These are phyloP conservation scores for Populus pruinosa DNA, from an alignment of 345 rosid species.

Conservation along the genomic window DNA sequence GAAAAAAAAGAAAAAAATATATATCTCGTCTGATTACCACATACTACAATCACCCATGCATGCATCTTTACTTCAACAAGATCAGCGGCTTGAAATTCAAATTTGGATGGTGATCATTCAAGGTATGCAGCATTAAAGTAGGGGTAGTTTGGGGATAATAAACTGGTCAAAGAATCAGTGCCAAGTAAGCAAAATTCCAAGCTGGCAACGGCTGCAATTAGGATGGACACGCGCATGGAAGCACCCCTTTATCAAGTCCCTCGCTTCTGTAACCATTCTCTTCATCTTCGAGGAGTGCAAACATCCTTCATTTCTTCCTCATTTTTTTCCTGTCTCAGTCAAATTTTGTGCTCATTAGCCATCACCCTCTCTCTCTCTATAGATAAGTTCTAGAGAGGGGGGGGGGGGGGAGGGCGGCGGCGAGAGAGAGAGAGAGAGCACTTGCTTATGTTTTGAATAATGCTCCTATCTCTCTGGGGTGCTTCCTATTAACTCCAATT, in stretches of 20 bases:
- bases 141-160: constrained; percentile 2
- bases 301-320: constrained; percentile 14
- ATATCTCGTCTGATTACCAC: neutral
- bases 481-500: neutral
- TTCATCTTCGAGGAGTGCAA: constrained; percentile 36
- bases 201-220: constrained; percentile 31
- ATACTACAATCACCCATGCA: neutral
- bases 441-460: neutral
- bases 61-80: neutral
- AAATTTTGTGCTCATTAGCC: constrained; percentile 11
- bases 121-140: neutral
- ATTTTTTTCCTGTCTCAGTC: neutral
- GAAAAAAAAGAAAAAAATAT: neutral
- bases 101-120: constrained; percentile 12
- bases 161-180: neutral
- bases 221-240: constrained; percentile 32
- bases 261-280: constrained; percentile 23
- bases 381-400: neutral
- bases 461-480: neutral
- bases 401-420: too few relatives aligned
- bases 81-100: constrained; percentile 34
- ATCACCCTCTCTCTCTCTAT: neutral
- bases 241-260: constrained; percentile 32
- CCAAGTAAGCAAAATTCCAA: constrained; percentile 32
- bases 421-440: neutral